phyloP scores from a whole-genome alignment of 2,329 filamentous ascomycete genomes.

The Cladosporium sp. region DNA sequence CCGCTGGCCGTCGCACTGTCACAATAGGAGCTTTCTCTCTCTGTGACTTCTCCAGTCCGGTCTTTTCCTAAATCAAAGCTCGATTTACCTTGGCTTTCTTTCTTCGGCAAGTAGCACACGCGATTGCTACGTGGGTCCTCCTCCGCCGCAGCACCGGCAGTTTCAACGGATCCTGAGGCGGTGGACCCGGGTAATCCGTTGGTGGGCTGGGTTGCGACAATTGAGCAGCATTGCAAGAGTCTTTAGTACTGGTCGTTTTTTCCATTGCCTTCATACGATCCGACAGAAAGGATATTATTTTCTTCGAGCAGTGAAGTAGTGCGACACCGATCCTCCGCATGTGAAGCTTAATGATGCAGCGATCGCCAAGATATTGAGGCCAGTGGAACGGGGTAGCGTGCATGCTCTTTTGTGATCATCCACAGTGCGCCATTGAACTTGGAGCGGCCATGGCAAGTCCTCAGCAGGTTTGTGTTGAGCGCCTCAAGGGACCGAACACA shows the following conservation, averaged over 20 bases:
- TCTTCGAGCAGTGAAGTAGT: not conserved
- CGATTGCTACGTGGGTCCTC: not conserved
- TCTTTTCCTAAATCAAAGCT: not conserved
- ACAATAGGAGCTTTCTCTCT: not conserved
- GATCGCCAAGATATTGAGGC: not conserved
- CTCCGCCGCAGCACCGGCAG: not conserved
- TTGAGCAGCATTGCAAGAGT: not conserved
- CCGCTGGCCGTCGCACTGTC: not conserved
- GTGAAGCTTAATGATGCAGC: not conserved
- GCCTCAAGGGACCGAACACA: no score
- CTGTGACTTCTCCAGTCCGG: not conserved
- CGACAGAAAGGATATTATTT: not conserved
- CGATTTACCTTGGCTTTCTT: not conserved
- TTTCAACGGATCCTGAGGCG: not conserved
- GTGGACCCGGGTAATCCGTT: not conserved
- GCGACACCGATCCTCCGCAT: not conserved
- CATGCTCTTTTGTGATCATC: not conserved
- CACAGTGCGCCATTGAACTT: not conserved
- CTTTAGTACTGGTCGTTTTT: not conserved
- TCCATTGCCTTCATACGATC: not conserved
- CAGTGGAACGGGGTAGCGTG: not conserved
- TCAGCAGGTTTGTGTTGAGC: not conserved
- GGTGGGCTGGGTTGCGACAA: not conserved
- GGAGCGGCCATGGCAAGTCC: not conserved
- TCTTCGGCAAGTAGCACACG: not conserved